These are phyloP conservation scores for Phytophthora tentaculata DNA, from an alignment of 352 stramenopile genomes.

Conservation along the genomic window DNA sequence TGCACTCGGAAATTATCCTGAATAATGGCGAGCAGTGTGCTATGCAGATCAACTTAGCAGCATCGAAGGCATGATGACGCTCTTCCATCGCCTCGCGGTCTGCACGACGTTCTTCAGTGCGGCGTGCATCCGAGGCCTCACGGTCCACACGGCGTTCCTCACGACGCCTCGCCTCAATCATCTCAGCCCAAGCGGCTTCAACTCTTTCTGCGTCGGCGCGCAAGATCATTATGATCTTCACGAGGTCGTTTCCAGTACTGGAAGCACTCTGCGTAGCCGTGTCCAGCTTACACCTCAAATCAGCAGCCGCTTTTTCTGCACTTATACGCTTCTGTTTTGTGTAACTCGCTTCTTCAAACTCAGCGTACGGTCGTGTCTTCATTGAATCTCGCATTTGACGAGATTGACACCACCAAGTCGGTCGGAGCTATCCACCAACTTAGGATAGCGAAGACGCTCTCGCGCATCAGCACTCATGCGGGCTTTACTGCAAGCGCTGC, in stretches of 20 bases:
- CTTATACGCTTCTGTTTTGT: neutral
- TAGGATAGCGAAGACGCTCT: neutral
- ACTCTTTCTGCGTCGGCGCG: neutral
- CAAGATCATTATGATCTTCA: neutral
- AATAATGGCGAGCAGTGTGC: too few relatives aligned
- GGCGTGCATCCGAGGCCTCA: neutral
- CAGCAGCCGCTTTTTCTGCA: neutral
- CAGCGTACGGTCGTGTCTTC: neutral
- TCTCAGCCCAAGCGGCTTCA: neutral
- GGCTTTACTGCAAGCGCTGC: too few relatives aligned
- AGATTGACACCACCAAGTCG: neutral
- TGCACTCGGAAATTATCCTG: too few relatives aligned
- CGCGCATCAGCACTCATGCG: neutral
- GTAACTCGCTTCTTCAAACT: conserved; percentile 1
- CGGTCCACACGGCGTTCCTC: too few relatives aligned
- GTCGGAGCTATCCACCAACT: neutral
- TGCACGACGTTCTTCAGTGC: neutral
- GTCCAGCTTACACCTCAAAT: neutral
- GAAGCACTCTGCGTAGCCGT: neutral
- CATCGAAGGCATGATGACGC: too few relatives aligned
- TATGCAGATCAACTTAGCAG: too few relatives aligned
- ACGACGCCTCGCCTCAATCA: too few relatives aligned
- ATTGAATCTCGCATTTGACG: neutral
- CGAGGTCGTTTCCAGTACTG: neutral
- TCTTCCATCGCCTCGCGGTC: neutral